Percentiles rank a stretch among this genome's conserved stretches.
These are phyloP conservation scores for Citrus sp. DNA, from an alignment of 345 rosid species.

Conservation along the genomic window DNA sequence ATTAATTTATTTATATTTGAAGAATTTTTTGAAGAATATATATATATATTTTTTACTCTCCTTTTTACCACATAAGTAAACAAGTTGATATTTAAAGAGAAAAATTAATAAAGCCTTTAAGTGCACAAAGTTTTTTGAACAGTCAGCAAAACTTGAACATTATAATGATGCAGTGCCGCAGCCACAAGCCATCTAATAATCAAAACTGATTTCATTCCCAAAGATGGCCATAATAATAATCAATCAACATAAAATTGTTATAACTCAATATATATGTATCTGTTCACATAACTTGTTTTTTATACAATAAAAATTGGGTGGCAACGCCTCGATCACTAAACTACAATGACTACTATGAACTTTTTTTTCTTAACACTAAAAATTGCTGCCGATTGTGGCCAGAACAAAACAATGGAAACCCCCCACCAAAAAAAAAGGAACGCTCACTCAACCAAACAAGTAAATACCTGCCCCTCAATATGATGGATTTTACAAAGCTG, in stretches of 20 bases:
- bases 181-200: neutral
- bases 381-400: slow-evolving; percentile 22
- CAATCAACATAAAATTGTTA: slow-evolving; percentile 13
- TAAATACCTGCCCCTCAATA: slow-evolving; percentile 22
- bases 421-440: neutral
- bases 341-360: slow-evolving; percentile 9
- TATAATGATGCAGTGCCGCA: neutral
- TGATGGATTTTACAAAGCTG: slow-evolving; percentile 34
- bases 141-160: neutral
- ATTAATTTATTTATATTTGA: too few species aligned
- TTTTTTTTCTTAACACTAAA: slow-evolving; percentile 8
- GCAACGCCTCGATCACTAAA: slow-evolving; percentile 34
- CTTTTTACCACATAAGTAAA: too few species aligned
- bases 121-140: neutral
- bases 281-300: slow-evolving; percentile 13
- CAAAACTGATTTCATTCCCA: neutral
- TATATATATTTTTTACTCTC: too few species aligned
- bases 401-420: slow-evolving; percentile 7
- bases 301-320: slow-evolving; percentile 37
- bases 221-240: neutral
- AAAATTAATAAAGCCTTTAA: too few species aligned
- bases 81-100: too few species aligned
- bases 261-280: neutral
- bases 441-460: slow-evolving; percentile 10
- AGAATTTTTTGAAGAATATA: fast-evolving